Base-by-base conservation (phyloP, 495 filamentous ascomycete genomes). In the Penicillium ochrochloron region DNA sequence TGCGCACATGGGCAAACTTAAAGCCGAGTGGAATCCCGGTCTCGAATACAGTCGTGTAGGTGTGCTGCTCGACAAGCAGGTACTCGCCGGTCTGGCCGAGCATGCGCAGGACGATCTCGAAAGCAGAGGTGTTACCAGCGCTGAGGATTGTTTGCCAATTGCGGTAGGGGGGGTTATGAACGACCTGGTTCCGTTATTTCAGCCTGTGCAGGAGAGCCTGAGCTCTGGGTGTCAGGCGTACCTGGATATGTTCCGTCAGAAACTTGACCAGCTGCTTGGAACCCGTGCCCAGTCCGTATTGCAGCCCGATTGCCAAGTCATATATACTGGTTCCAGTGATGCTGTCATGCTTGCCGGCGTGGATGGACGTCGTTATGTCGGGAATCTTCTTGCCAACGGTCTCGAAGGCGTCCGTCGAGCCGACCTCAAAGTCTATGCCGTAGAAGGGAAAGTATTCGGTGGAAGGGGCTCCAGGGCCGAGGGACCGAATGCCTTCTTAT, bases 11-110 rank as follows among this genome's bases (percentile, higher is more conserved):
- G 6, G 60, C 7, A 1, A 48, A 46, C 23, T 62, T 59, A 15
- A 64, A 34, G 3, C 66, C 66, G 8, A 55, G 59, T 17, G 66
- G 58, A 15, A 25, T 21, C 6, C 35, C 90, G 1, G 93, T 93
- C 75, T 97, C 93, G 25, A 95, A 82, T 12, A 92, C 92, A 5
- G 90, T 89, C 1, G 88, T 81, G 76, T 97, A 98, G 7, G 91
- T 92, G 73, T 92, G 96, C 70, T 94, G 90, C 74, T 98, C 94
- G 17, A 88, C 89, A 39, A 98, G 76, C 44, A 97, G 74, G 59
- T 83, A 84, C 66, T 97, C 92, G 2, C 86, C 85, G 34, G 85
- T 80, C 62, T 91, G 41, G 14, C 57, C 56, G 17, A 98, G 85
- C 84, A 96, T 89, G 12, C 94, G 86, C 31, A 93, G 82, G 1